Base-by-base conservation (phyloP, 371 early-diverging fungal species). In the Mucor velutinosus region DNA sequence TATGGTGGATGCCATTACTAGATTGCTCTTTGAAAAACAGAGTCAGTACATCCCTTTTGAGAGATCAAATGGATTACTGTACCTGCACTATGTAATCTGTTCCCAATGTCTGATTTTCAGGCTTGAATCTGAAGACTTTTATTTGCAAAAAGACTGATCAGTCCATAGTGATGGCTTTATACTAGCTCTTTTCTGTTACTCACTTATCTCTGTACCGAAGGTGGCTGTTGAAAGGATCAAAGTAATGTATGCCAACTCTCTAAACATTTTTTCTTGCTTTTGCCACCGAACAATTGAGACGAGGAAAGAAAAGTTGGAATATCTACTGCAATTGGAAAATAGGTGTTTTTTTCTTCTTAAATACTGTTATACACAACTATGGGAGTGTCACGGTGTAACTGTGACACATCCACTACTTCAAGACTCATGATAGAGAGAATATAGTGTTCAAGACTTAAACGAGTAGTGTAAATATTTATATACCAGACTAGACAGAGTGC, bases 101-200 rank as follows among this genome's bases (percentile, higher is more conserved):
- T 17, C n/a, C 30, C 4, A 19, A 19, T 30, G 21, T 5, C n/a
- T 35, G 27, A 35, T 58, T 58, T 30, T 58, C 35, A 7, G 58
- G 58, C 19, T 58, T 58, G 11, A 33, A 58, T 58, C 58, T 27
- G 30, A 58, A 58, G 5, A 58, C 58, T 58, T n/a, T 33, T n/a
- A 7, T 25, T 27, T 25, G 27, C 12, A 30, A 29, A 58, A 7
- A n/a, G 8, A 15, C 3, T 15, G 10, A 35, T 35, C 10, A 35
- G 30, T 30, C 2, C 6, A 2, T 30, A 30, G 4, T 30, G 6
- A 6, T 35, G 11, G 8, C 2, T 1, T 35, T 35, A 35, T 35
- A 35, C 35, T 35, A 35, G 8, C 35, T 2, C 35, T 35, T 35
- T 10, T 35, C 10, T 35, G 23, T 14, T 39, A 59, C 60, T 59